Base-by-base conservation (phyloP, 768 basidiomycete genomes). In the Phlegmacium glaucopus region DNA sequence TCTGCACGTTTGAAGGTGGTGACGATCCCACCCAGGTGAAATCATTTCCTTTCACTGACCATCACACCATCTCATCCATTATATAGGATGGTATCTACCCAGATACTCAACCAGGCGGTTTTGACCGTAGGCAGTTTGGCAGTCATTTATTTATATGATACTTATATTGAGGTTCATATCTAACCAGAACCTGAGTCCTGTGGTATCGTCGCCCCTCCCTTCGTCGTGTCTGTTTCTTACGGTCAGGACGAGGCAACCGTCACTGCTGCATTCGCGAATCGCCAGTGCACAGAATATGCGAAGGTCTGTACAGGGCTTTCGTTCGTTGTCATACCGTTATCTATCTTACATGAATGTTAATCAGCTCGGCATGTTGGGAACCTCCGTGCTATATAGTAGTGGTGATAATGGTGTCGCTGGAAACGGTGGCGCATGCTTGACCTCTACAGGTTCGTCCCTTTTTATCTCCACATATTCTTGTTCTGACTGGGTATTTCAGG, bases 351-450 rank as follows among this genome's bases (percentile, higher is more conserved):
- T n/a, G n/a, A n/a, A n/a, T n/a, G 11, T n/a, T 22, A 11, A 4
- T 26, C 34, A 74, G 59, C 77, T 87, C 29, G 83, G 83, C 15
- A 65, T 77, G 17, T 75, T 83, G 44, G 85, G 85, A 9, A 70
- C 79, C 13, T 78, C 80, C 4, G 47, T 87, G 4, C 55, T 80
- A 26, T 82, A 82, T 63, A 70, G 74, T 30, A 79, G 79, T 30
- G 84, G 85, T 10, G 83, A 87, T 42, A 56, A 64, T 12, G 83
- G 83, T 32, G 82, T 82, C 28, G 67, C 63, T 32, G 69, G 68
- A 17, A 64, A 66, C 47, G 49, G 59, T 16, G 66, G 60, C 6
- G 41, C 62, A 3, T 71, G 72, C 46, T 56, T 72, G 15, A 67
- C 76, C 16, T 74, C 79, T 39, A 59, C 72, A 39, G 77, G 80